A percentile compares a stretch with the other conserved stretches of the same genome.
These are phyloP conservation scores for Vaccinium vitisidaea DNA, from an alignment of 148 eudicot species.

Conservation along the genomic window DNA sequence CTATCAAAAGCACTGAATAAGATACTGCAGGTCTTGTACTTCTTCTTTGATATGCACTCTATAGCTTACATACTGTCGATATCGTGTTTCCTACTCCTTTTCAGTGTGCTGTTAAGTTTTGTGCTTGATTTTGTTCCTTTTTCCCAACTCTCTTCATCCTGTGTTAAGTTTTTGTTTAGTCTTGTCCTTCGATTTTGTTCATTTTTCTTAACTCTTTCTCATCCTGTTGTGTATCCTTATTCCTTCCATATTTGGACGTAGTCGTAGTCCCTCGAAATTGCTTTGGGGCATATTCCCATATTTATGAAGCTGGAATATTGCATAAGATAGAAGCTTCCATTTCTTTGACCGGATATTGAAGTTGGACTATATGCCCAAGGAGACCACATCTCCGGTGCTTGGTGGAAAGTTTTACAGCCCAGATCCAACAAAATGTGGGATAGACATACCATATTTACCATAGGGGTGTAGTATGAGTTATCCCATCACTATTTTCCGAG, in stretches of 20 bases:
- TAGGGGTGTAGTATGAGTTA: too few species aligned
- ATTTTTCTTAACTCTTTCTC: too few species aligned
- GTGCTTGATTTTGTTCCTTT: neutral
- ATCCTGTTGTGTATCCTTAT: neutral
- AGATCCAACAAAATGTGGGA: too few species aligned
- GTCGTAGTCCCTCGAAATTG: neutral
- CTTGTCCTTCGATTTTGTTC: too few species aligned
- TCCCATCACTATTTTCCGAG: too few species aligned
- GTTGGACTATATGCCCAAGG: neutral
- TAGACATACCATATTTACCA: too few species aligned
- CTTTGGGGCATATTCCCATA: neutral
- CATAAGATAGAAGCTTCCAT: neutral
- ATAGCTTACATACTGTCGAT: neutral
- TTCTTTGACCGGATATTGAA: too few species aligned
- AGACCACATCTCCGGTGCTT: too few species aligned
- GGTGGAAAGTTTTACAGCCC: too few species aligned
- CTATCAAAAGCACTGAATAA: conserved; percentile 68
- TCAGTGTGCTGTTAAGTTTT: neutral
- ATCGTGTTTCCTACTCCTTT: neutral
- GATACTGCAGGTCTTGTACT: conserved; percentile 58
- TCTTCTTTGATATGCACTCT: neutral
- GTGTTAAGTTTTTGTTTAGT: neutral
- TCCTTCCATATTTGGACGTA: neutral
- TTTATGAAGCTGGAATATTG: neutral
- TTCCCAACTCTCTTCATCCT: neutral